Base-by-base conservation (phyloP, 257 asterid species). In the Marsdenia floribunda region DNA sequence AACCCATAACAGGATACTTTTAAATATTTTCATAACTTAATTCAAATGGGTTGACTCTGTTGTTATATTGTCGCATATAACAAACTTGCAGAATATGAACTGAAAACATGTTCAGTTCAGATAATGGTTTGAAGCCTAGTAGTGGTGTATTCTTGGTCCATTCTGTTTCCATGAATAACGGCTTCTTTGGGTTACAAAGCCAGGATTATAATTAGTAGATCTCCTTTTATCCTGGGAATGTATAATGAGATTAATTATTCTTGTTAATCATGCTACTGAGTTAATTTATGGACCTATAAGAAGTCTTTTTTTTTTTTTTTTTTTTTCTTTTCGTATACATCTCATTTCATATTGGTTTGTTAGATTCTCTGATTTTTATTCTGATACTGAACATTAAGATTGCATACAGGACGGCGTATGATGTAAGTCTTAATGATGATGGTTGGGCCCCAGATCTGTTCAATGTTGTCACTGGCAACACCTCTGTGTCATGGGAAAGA, bases 401-500 rank as follows among this genome's bases (percentile, higher is more conserved):
- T 53, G 12, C 76, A 46, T 79, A 55, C 89, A 93, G 98, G 89
- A 90, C 96, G 71, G 98, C 98, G 0, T 93, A 88, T 79, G 98
- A 93, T 82, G 90, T 93, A 40, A 83, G 89, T 73, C 96, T 93
- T 60, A 86, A 76, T 72, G 98, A 93, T 59, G 88, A 87, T 82
- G 83, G 82, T 90, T 93, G 98, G 97, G 80, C 96, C 69, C 63
- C 59, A 73, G 96, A 86, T 78, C 52, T 88, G 53, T 93, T 93
- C 74, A 85, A 78, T 16, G 66, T 89, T 59, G 89, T 88, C 38
- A 57, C 82, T 82, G 97, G 98, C 44, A 93, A 90, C 90, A 90
- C 96, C 76, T 85, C 98, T 54, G 78, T 83, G 74, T 86, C 99
- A 26, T 94, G 99, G 97, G 99, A 92, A 79, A 89, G 83, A 84